Conservation (phyloP, 202 grass and related monocot genomes). For the Dendrocalamus latiflorus region DNA sequence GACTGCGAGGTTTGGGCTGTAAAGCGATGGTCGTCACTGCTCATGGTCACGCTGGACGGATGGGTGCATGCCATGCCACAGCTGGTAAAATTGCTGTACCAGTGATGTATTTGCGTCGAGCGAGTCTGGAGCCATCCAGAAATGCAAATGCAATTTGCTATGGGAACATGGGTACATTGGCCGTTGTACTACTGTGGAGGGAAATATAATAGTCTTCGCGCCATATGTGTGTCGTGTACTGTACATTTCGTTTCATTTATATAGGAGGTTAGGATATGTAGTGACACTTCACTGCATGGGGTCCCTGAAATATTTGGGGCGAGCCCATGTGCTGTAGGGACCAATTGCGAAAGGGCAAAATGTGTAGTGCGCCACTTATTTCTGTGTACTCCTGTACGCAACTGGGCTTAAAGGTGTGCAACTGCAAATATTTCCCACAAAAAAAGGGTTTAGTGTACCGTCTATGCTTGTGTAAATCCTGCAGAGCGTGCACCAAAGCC, state of each 20-base stretch:
- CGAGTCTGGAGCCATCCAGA: not conserved
- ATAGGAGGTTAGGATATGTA: not conserved
- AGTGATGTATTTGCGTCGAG: not conserved
- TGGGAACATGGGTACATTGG: not conserved
- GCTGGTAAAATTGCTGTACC: not conserved
- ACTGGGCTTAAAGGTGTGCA: not conserved
- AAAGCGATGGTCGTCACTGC: conserved; percentile 29
- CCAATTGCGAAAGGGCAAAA: not conserved
- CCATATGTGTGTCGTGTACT: not conserved
- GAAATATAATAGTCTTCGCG: not conserved
- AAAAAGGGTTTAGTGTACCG: not conserved
- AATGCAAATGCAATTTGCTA: not conserved
- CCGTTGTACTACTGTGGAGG: not conserved
- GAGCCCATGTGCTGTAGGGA: not conserved
- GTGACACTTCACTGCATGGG: not conserved
- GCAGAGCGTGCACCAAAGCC: not conserved
- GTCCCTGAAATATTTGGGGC: not conserved
- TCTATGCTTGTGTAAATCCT: not conserved
- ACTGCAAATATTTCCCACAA: not conserved
- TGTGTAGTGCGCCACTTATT: not conserved
- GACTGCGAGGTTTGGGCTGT: conserved; percentile 32
- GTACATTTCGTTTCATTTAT: not conserved
- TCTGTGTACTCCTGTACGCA: not conserved
- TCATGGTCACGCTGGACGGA: not conserved
- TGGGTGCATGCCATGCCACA: not conserved